These are phyloP conservation scores for Lathyrus oleraceus DNA, from an alignment of 306 rosid species.

Conservation along the genomic window DNA sequence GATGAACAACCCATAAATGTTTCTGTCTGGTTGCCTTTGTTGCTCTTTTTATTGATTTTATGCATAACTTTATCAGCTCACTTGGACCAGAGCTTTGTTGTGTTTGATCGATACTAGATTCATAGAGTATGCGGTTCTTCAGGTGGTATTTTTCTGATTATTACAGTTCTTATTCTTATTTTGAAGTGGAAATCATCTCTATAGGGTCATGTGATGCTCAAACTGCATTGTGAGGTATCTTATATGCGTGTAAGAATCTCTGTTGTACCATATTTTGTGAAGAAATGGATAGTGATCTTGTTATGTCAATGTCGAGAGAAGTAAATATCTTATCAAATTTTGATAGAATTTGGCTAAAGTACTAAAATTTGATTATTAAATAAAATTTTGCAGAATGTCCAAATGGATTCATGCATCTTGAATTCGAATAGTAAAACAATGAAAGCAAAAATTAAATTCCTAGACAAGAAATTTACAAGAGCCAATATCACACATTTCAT, in stretches of 20 bases:
- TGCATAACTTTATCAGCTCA: conserved; percentile 52
- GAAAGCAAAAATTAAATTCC: background rate
- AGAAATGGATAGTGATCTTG: background rate
- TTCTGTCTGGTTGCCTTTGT: conserved; percentile 58
- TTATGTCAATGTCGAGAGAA: background rate
- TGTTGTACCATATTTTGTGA: background rate
- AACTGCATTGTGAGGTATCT: conserved; percentile 14
- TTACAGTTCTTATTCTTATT: conserved; percentile 71
- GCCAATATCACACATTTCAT: conserved; percentile 26
- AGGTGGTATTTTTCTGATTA: conserved; percentile 59
- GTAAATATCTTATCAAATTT: background rate
- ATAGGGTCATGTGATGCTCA: conserved; percentile 42
- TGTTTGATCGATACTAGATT: conserved; percentile 82
- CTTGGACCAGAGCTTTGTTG: conserved; percentile 53
- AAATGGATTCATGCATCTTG: background rate
- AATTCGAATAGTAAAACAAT: background rate
- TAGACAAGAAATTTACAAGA: conserved; percentile 26
- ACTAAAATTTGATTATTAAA: background rate
- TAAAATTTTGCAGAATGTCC: background rate
- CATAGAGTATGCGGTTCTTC: conserved; percentile 91
- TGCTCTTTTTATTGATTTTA: conserved; percentile 61
- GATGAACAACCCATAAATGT: conserved; percentile 49
- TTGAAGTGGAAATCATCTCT: conserved; percentile 70
- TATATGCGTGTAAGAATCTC: conserved; percentile 4
- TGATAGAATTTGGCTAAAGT: background rate